A percentile compares a stretch with the other conserved stretches of the same genome.
Evolutionary conservation across 164 flowering plant species (phyloP).

Genomic region (Annona squamosa): DNA sequence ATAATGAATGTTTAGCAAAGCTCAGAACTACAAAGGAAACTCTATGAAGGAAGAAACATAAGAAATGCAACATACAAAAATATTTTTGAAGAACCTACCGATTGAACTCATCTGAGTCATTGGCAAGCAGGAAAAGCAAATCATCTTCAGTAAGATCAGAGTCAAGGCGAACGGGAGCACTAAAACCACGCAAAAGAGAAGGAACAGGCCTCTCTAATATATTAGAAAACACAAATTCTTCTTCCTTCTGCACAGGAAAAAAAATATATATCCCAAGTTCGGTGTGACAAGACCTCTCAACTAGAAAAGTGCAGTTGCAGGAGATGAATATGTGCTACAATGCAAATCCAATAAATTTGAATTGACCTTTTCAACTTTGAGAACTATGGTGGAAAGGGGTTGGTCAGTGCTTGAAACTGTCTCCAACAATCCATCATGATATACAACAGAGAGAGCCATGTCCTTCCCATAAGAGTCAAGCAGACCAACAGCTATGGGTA

Average conservation of each 20-base stretch:
- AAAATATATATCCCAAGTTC: background rate
- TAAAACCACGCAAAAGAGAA: slow-evolving; percentile 76
- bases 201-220: slow-evolving; percentile 69
- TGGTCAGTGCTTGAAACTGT: slow-evolving; percentile 33
- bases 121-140: slow-evolving; percentile 82
- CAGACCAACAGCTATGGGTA: slow-evolving; percentile 79
- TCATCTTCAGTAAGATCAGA: slow-evolving; percentile 87
- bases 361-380: slow-evolving; percentile 73
- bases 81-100: slow-evolving; percentile 44
- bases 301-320: background rate
- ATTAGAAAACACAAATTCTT: slow-evolving; percentile 81
- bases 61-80: background rate
- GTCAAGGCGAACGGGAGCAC: slow-evolving; percentile 85
- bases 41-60: background rate
- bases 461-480: slow-evolving; percentile 80
- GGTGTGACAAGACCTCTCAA: background rate
- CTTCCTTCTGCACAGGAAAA: slow-evolving; percentile 62
- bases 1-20: background rate
- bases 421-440: slow-evolving; percentile 58
- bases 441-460: slow-evolving; percentile 59
- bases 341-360: background rate
- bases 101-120: slow-evolving; percentile 93
- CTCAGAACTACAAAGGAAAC: background rate
- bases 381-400: slow-evolving; percentile 54
- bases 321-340: background rate